phyloP scores from a whole-genome alignment of 1,284 basidiomycete species.

The Phlebopus sp. region DNA sequence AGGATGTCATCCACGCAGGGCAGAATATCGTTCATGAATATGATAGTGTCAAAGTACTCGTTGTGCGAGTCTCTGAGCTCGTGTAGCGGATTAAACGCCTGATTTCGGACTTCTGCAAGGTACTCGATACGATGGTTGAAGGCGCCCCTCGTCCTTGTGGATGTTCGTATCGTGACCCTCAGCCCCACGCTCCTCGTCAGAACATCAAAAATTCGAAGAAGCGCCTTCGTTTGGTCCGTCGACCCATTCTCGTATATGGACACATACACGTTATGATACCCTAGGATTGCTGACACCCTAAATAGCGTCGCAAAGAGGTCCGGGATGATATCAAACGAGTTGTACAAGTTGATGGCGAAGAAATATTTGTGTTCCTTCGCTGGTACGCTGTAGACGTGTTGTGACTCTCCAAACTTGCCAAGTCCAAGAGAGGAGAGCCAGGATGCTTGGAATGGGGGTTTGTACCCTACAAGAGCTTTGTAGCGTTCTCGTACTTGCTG shows the following conservation, averaged over 20 bases:
- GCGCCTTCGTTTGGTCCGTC: constrained; percentile 92
- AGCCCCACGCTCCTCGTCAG: constrained; percentile 85
- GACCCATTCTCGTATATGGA: constrained; percentile 98
- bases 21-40: constrained; percentile 98
- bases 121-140: constrained; percentile 99
- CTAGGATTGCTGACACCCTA: constrained; percentile 82
- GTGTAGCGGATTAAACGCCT: constrained; percentile 89
- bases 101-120: constrained; percentile 93
- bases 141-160: constrained; percentile 86
- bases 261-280: constrained; percentile 94
- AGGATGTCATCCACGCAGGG: constrained; percentile 94
- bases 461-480: constrained; percentile 75
- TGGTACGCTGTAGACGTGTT: constrained; percentile 36
- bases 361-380: constrained; percentile 89
- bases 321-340: constrained; percentile 96
- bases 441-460: constrained; percentile 51
- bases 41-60: constrained; percentile 90
- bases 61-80: constrained; percentile 87
- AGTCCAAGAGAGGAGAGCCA: constrained; percentile 60
- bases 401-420: constrained; percentile 42
- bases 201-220: constrained; percentile 89
- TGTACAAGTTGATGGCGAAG: constrained; percentile 97
- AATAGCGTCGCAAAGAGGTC: constrained; percentile 96
- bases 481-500: constrained; percentile 87
- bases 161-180: constrained; percentile 87